Evolutionary conservation across 2,329 filamentous ascomycete genomes (phyloP), one percentile per base, ranked within the genome.

Genomic region (Cryphonectria naterciae): DNA sequence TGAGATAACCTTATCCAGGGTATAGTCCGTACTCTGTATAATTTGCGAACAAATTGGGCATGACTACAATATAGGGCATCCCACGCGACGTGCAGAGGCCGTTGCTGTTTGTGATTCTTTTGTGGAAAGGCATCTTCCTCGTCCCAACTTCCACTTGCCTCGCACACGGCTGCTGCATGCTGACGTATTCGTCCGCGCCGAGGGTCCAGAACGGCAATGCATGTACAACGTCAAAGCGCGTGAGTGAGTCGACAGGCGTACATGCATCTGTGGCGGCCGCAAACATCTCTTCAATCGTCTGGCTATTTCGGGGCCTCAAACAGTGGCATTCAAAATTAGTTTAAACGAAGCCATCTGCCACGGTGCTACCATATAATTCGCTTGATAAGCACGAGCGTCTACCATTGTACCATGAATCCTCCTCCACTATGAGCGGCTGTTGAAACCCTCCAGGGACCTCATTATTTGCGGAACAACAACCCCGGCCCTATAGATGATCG

Each of bases 1-100:
- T 46, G 58, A 71, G 54, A 71, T 71, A 71, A 71, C 69, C 69
- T 68, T 71, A 68, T 65, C 49, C 67, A 56, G 41, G 56, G 66
- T 65, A 58, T 58, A 58, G 28, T 58, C 54, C 54, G 54, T 35
- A 32, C 28, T 32, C 28, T 19, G 25, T 58, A 58, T 68, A 37
- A 49, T 32, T 17, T 49, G 54, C 46, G 46, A 37, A 25, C 37
- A 5, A 28, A 52, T 39, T 19, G 37, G 49, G 25, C 35, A 54
- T 28, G 41, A 15, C 4, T 63, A 28, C 32, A 11, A 2, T 46
- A 19, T n/a, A 49, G 22, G 46, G 46, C 46, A 49, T 32, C 32
- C n/a, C 25, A 49, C 35, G 28, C 39, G 25, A 46, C n/a, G 37
- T 49, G 37, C 8, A 32, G 62, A 67, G 60, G 35, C 17, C 54